Base-by-base conservation (phyloP, 768 basidiomycete species). In the Termitomyces sp. region DNA sequence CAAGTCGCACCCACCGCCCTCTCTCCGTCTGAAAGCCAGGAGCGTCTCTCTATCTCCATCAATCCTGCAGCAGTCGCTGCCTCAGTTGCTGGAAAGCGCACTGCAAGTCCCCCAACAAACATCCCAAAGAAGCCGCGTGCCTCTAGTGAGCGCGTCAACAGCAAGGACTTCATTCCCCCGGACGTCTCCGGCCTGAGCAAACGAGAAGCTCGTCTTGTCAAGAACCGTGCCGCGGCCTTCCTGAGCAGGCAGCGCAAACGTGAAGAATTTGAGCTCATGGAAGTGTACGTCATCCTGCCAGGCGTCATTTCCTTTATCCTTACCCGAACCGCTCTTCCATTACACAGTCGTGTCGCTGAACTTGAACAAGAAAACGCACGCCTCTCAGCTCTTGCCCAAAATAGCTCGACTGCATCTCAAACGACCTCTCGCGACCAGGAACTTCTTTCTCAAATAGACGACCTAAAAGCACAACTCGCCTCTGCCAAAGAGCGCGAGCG, bases 201-300 rank as follows among this genome's bases (percentile, higher is more conserved):
- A 72, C 90, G 92, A 52, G 92, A 94, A 73, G 92, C 92, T 59
- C 85, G 92, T 53, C 81, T 94, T 9, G 89, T 94, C 57, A 94
- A 94, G 79, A 94, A 94, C 74, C 82, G 92, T 56, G 92, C 92
- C 13, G 92, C 92, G 11, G 92, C 92, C 58, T 94, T 94, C 76
- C 86, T 94, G 68, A 88, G 86, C 73, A 80, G 92, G 69, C 92
- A 94, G 71, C 81, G 92, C 65, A 94, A 94, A 72, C 84, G 92
- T 56, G 92, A 94, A 74, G 92, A 94, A 74, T 94, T 92, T 66
- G 92, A 94, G 73, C 77, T 69, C 66, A 93, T 94, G 90, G 92
- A 94, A 78, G 73, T 88, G 90, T 93, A 75, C 75, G 88, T 85
- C 56, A 66, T 66, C 56, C 46, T 50, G 59, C 57, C 62, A 52